phyloP scores from a whole-genome alignment of 106 monocot species.

The Cymbidium sinense region DNA sequence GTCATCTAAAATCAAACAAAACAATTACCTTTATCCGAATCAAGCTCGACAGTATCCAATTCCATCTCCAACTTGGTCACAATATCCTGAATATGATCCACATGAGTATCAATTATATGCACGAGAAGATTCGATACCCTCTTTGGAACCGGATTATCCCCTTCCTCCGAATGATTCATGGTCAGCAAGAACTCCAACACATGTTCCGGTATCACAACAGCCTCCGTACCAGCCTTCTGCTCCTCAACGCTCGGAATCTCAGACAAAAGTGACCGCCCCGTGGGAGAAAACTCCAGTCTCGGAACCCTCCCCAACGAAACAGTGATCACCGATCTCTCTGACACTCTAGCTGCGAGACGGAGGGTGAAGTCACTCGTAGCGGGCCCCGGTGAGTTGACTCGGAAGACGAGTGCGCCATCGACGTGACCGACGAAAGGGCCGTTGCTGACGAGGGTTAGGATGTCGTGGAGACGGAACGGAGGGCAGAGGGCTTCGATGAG shows the following conservation, averaged over 20 bases:
- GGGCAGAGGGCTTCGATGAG: slow-evolving; percentile 83
- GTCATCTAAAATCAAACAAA: not conserved
- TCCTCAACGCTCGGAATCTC: slow-evolving; percentile 35
- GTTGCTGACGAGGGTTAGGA: slow-evolving; percentile 75
- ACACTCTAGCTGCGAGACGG: slow-evolving; percentile 70
- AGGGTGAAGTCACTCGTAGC: slow-evolving; percentile 56
- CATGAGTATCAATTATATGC: slow-evolving; percentile 45
- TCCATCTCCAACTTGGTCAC: slow-evolving; percentile 48
- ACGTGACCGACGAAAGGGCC: slow-evolving; percentile 77
- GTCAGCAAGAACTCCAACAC: slow-evolving; percentile 41
- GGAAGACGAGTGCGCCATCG: slow-evolving; percentile 67
- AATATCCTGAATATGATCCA: slow-evolving; percentile 52
- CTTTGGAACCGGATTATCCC: slow-evolving; percentile 35
- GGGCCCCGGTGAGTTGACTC: slow-evolving; percentile 87
- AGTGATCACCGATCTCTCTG: slow-evolving; percentile 64
- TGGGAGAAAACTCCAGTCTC: slow-evolving; percentile 58
- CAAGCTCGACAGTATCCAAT: slow-evolving; percentile 41
- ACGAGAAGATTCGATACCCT: slow-evolving; percentile 35
- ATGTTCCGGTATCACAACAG: slow-evolving; percentile 27
- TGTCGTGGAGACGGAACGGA: slow-evolving; percentile 85
- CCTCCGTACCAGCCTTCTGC: slow-evolving; percentile 2
- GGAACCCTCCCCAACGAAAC: slow-evolving; percentile 84
- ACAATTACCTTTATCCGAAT: slow-evolving; percentile 38
- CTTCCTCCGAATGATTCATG: slow-evolving; percentile 50
- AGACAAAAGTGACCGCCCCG: slow-evolving; percentile 48